Conservation (phyloP, 2,329 filamentous ascomycete genomes). For the Fusarium ramigenum region DNA sequence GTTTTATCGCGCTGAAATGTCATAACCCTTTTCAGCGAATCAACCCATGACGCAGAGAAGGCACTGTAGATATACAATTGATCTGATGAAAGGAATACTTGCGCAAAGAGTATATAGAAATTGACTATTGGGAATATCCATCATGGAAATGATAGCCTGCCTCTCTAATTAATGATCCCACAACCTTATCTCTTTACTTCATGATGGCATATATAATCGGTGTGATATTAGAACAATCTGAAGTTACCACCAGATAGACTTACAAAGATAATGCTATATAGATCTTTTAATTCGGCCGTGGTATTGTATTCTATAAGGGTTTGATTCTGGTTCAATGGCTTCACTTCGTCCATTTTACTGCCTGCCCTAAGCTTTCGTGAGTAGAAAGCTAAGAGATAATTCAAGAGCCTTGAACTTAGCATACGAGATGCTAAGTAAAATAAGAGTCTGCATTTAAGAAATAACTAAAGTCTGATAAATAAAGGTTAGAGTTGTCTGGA, state of each 20-base stretch:
- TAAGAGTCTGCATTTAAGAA: neutral
- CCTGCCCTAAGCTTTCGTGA: neutral
- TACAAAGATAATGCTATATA: neutral
- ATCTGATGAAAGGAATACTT: neutral
- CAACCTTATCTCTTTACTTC: neutral
- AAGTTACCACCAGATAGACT: neutral
- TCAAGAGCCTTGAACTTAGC: neutral
- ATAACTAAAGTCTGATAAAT: neutral
- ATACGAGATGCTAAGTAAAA: neutral
- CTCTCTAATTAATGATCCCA: no score
- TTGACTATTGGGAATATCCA: no score
- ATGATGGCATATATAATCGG: fast-evolving
- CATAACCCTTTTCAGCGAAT: neutral
- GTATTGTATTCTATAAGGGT: neutral
- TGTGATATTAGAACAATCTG: neutral
- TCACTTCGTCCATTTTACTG: neutral
- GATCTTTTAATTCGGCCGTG: no score
- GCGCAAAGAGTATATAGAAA: no score
- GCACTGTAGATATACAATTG: fast-evolving
- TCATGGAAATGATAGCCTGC: neutral
- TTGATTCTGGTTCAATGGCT: neutral
- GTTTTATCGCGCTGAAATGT: neutral
- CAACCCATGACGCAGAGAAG: fast-evolving
- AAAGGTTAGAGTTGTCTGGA: neutral
- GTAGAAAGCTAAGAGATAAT: neutral